Evolutionary conservation across 2,329 filamentous ascomycete species (phyloP), one percentile per base, ranked within the genome.

Genomic region (Periconia sp.): DNA sequence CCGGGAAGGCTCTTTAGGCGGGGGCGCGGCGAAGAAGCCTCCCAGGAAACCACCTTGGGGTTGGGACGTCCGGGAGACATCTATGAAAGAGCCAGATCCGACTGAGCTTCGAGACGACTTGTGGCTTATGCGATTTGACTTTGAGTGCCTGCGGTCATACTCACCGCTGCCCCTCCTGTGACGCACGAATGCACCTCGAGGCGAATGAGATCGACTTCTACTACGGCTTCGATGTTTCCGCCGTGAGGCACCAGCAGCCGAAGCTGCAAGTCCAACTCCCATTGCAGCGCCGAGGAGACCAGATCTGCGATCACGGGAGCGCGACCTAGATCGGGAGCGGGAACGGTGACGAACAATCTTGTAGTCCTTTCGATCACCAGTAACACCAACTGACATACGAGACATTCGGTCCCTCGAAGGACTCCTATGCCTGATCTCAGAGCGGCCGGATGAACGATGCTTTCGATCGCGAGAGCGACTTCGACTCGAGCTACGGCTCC

Each of bases 51-150:
- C 62, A 16, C 61, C 54, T 40, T 76, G 72, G 5, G 73, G 74
- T 45, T 71, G 75, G 38, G 77, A 75, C 33, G 75, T 72, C 26
- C 77, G 78, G 35, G 86, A 87, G 38, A 89, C 84, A 57, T 89
- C 85, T 40, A 88, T 69, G 42, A 84, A 76, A 2, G 84, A 86
- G 12, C 78, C 78, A 12, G 78, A 80, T 29, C 78, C 78, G 9
- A 61, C 44, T 24, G 67, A 69, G 51, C 66, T 69, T 34, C 63
- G 59, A 25, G 66, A 69, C 12, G 59, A 60, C 28, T 65, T 67
- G 40, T 50, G 59, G 25, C 56, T 54, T 7, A 61, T 43, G 22
- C 61, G 56, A 16, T 66, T 56, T 10, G 59, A 59, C 26, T 52
- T 52, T 29, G 52, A 52, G 12, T 56, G 55, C 19, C 57, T 48